Base-by-base conservation (phyloP, 2,329 filamentous ascomycete genomes). In the Scortechinia acanthostroma region DNA sequence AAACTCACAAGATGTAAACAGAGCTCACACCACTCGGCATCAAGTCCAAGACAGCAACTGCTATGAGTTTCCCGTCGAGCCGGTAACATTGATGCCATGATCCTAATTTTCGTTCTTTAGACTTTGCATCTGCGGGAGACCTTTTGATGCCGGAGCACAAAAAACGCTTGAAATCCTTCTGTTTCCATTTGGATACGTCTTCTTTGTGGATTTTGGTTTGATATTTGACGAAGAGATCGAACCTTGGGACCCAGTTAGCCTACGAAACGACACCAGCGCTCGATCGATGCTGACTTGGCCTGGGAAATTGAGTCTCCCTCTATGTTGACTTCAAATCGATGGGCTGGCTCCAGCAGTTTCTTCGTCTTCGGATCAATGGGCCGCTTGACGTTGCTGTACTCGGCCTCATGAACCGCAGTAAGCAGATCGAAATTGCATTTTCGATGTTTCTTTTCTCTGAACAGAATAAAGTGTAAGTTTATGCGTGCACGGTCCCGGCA, bases 31-130 rank as follows among this genome's bases (percentile, higher is more conserved):
- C 65, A 43, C 59, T 62, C 0, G 68, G 70, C 30, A 72, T 53
- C 20, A 73, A 50, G 47, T 73, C 69, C 42, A 73, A 54, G 5
- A 73, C 69, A 4, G 63, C 69, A 28, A 73, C 66, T 1, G 69
- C 69, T 45, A 73, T 63, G 37, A 73, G 56, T 44, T 64, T 63
- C 10, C 70, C 69, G 54, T 73, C 69, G 19, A 73, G 51, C 21
- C 69, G 64, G 49, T 73, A 73, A 51, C 68, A 71, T 48, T 72
- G 69, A 50, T 73, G 69, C 57, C 68, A 72, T 16, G 69, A 72
- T 0, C 69, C 69, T 3, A 71, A 52, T 49, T 63, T 69, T 49
- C 64, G 61, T 40, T 66, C 62, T 13, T 17, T 21, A 42, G 58
- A 59, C 30, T 58, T 58, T 6, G 56, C 48, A 28, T 60, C 60